A percentile compares a stretch with the other conserved stretches of the same genome.
Evolutionary conservation across 2,329 filamentous ascomycete genomes (phyloP).

Genomic region (Stemphylium vesicarium): DNA sequence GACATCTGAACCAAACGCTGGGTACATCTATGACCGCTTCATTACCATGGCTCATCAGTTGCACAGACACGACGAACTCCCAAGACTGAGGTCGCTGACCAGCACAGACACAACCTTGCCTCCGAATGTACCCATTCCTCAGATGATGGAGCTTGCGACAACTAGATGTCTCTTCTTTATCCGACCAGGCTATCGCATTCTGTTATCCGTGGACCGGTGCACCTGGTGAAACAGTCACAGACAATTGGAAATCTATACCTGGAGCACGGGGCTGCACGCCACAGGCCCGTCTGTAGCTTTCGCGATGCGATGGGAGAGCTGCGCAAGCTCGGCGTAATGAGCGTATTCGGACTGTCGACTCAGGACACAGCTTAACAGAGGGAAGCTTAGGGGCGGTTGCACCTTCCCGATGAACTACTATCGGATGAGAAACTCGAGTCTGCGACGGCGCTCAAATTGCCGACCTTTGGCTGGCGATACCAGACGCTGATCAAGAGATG

Average conservation of each 20-base stretch:
- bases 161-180: constrained; percentile 43
- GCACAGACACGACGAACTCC: constrained; percentile 3
- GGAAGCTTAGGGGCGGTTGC: constrained; percentile 47
- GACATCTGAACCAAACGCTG: constrained; percentile 1
- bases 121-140: constrained; percentile 45
- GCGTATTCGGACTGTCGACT: constrained; percentile 51
- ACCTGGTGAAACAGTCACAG: constrained; percentile 49
- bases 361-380: constrained; percentile 51
- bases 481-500: constrained; percentile 48
- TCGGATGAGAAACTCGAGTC: constrained; percentile 50
- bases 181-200: constrained; percentile 51
- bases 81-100: constrained; percentile 18
- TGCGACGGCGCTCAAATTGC: constrained; percentile 44
- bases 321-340: constrained; percentile 24
- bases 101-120: constrained; percentile 38
- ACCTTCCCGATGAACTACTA: constrained; percentile 51
- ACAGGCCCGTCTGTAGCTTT: constrained; percentile 54
- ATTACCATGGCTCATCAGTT: constrained; percentile 29
- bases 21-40: constrained; percentile 1
- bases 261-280: constrained; percentile 54
- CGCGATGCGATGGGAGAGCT: constrained; percentile 38
- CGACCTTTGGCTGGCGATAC: constrained; percentile 51
- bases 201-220: constrained; percentile 52
- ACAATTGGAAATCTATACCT: constrained; percentile 52
- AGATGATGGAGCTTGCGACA: constrained; percentile 49